Percentiles rank a stretch among this genome's conserved stretches.
phyloP scores from a whole-genome alignment of 768 basidiomycete species.

The Cubamyces lactineus region DNA sequence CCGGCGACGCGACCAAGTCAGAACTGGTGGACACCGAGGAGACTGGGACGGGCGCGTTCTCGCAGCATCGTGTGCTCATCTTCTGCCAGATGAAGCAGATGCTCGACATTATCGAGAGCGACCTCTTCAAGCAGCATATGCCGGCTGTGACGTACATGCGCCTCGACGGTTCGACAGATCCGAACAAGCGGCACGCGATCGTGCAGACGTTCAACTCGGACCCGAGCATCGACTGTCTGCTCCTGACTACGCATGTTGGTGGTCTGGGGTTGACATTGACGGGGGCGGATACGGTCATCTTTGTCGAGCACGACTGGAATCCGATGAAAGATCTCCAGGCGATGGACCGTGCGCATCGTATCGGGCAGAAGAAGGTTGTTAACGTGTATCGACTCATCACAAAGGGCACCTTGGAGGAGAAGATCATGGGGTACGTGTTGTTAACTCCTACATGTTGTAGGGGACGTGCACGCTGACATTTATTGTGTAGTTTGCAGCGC shows the following conservation, averaged over 20 bases:
- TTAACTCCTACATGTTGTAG: conserved; percentile 7
- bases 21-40: conserved; percentile 65
- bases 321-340: conserved; percentile 99
- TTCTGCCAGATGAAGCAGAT: conserved; percentile 99
- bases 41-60: conserved; percentile 59
- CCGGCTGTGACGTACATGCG: conserved; percentile 98
- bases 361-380: conserved; percentile 98
- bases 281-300: conserved; percentile 98
- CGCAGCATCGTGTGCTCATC: conserved; percentile 97
- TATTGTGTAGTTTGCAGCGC: conserved; percentile 75
- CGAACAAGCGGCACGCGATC: conserved; percentile 92
- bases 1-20: conserved; percentile 63
- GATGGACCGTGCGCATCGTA: conserved; percentile 98
- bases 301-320: conserved; percentile 99
- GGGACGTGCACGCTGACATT: conserved; percentile 6
- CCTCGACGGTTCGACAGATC: conserved; percentile 90
- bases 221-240: conserved; percentile 94
- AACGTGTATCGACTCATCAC: conserved; percentile 98
- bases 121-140: conserved; percentile 91
- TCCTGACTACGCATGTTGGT: conserved; percentile 96
- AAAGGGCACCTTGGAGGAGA: conserved; percentile 96
- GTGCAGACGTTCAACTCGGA: conserved; percentile 99
- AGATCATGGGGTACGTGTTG: conserved; percentile 92
- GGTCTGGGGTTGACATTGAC: conserved; percentile 95
- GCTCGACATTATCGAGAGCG: conserved; percentile 95